These are phyloP conservation scores for Botrytis squamosa DNA, from an alignment of 2,329 filamentous ascomycete species.

Conservation along the genomic window DNA sequence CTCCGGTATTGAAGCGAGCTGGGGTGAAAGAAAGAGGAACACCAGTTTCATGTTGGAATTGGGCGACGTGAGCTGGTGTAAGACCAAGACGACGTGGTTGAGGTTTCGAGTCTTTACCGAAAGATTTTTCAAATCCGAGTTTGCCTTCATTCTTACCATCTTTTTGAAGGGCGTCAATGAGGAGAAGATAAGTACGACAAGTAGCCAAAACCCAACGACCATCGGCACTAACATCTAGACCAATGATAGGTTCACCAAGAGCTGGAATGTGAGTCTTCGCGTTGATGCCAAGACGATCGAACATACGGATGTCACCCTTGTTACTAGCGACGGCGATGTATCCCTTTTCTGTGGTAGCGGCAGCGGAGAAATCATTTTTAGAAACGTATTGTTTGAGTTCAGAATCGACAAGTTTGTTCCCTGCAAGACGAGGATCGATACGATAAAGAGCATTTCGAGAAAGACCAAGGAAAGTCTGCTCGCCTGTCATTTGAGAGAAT, in stretches of 20 bases:
- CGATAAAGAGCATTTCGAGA: slow-evolving; percentile 92
- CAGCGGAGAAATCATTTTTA: slow-evolving; percentile 95
- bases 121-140: slow-evolving; percentile 93
- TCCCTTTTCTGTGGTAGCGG: slow-evolving; percentile 93
- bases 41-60: slow-evolving; percentile 96
- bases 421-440: slow-evolving; percentile 84
- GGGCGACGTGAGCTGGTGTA: slow-evolving; percentile 88
- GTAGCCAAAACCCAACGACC: slow-evolving; percentile 95
- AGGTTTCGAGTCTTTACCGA: slow-evolving; percentile 89
- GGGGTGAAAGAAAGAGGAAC: slow-evolving; percentile 83
- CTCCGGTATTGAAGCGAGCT: slow-evolving; percentile 89
- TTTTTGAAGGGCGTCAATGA: slow-evolving; percentile 89
- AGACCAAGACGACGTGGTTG: slow-evolving; percentile 87
- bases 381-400: slow-evolving; percentile 94
- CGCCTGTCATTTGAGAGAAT: slow-evolving; percentile 94
- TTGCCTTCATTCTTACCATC: slow-evolving; percentile 95
- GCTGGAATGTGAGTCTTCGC: slow-evolving; percentile 97
- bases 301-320: slow-evolving; percentile 96
- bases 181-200: slow-evolving; percentile 88
- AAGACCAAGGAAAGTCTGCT: slow-evolving; percentile 92
- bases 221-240: slow-evolving; percentile 91
- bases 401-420: slow-evolving; percentile 87
- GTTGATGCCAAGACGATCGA: slow-evolving; percentile 93
- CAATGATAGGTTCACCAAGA: slow-evolving; percentile 90
- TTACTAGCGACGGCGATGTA: slow-evolving; percentile 96